Evolutionary conservation across 305 asterid genomes (phyloP), one percentile per base, ranked within the genome.

Genomic region (Fraxinus dipetala): DNA sequence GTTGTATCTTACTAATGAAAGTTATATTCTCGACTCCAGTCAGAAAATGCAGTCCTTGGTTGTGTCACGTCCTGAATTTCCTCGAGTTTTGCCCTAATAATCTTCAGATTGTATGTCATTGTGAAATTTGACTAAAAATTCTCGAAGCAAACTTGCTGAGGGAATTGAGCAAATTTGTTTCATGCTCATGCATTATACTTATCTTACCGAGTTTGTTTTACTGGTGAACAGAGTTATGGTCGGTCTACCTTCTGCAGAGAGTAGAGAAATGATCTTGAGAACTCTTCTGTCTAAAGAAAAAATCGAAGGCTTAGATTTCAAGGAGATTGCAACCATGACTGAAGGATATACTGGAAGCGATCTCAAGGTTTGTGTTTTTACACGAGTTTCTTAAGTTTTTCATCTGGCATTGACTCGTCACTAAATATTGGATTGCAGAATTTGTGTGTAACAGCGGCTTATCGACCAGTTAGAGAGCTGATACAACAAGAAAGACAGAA

Each of bases 281-380:
- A 95, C 98, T 61, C 90, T 95, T 63, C 75, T 95, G 86, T 89
- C 97, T 7, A 95, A 95, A 89, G 99, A 95, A 86, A 93, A 91
- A 30, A 92, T 89, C 22, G 91, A 89, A 85, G 93, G 88, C 73
- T 81, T 95, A 26, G 98, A 95, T 81, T 95, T 85, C 87, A 94
- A 94, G 85, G 98, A 95, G 91, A 91, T 95, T 69, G 95, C 93
- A 35, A 81, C 75, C 79, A 89, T 92, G 93, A 95, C 97, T 4
- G 98, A 95, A 88, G 99, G 99, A 86, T 94, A 91, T 77, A 94
- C 90, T 78, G 98, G 99, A 84, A 95, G 99, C 80, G 98, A 95
- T 91, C 99, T 95, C 74, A 95, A 95, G 99, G 99, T 95, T 75
- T 79, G 89, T 81, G 48, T 10, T 78, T 72, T 80, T 76, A 65